These are phyloP conservation scores for Wickerhamomyces rabaulensis DNA, from an alignment of 805 yeast genomes.

Conservation along the genomic window DNA sequence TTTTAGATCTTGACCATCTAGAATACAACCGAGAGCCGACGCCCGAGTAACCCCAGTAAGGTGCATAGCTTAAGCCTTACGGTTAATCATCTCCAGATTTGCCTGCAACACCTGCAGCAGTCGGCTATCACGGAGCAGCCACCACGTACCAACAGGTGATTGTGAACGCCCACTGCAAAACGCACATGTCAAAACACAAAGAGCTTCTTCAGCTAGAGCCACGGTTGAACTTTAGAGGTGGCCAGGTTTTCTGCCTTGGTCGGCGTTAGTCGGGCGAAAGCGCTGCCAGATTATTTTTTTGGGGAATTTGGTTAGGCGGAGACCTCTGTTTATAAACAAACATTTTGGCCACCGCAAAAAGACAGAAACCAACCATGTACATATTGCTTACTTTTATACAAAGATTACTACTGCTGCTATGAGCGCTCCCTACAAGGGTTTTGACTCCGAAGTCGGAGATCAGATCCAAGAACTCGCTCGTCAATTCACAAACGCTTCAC, in stretches of 20 bases:
- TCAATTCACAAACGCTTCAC: neutral
- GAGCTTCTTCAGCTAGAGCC: neutral
- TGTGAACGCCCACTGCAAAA: too few relatives aligned
- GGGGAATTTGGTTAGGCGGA: too few relatives aligned
- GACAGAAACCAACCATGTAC: too few relatives aligned
- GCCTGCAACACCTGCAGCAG: too few relatives aligned
- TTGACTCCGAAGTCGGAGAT: neutral
- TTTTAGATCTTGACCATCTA: too few relatives aligned
- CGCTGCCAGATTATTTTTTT: neutral
- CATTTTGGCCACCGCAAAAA: too few relatives aligned
- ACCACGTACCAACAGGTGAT: neutral
- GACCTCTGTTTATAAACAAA: neutral
- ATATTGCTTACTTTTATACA: neutral
- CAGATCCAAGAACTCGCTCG: neutral
- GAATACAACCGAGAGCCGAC: too few relatives aligned
- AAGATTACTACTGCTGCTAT: neutral
- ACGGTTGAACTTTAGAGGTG: neutral
- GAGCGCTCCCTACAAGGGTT: neutral
- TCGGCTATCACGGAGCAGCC: too few relatives aligned
- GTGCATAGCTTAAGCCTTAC: too few relatives aligned
- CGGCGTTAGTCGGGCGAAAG: neutral
- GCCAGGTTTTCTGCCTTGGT: neutral
- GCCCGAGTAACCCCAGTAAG: too few relatives aligned
- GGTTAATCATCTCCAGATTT: too few relatives aligned
- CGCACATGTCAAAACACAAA: too few relatives aligned